phyloP scores from a whole-genome alignment of 176 grass and related monocot species.

The Aegilops sharonensis region DNA sequence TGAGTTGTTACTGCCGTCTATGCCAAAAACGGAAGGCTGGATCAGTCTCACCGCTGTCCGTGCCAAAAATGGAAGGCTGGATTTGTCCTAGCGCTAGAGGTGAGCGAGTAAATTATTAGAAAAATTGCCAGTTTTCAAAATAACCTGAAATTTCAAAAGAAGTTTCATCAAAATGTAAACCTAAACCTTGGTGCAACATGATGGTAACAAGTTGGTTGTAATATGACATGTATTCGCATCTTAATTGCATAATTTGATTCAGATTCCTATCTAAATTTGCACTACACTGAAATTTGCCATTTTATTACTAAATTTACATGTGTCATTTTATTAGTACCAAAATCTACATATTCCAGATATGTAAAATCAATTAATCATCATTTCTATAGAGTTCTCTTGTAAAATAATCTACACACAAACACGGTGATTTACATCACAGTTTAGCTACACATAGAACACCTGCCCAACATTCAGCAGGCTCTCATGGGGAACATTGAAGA shows the following conservation, averaged over 20 bases:
- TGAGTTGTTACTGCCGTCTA: too few relatives aligned
- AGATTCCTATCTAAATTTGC: not conserved
- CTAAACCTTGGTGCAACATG: too few relatives aligned
- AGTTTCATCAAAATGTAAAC: too few relatives aligned
- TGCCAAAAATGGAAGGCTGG: too few relatives aligned
- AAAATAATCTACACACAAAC: not conserved
- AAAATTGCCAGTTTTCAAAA: too few relatives aligned
- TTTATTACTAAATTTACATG: not conserved
- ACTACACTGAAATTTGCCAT: not conserved
- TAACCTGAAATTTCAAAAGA: too few relatives aligned
- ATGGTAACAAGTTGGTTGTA: too few relatives aligned
- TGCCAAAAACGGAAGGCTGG: too few relatives aligned
- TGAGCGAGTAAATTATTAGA: too few relatives aligned
- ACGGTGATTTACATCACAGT: not conserved
- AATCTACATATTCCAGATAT: not conserved
- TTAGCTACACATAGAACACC: constrained; percentile 65
- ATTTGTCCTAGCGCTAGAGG: too few relatives aligned
- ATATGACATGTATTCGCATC: too few relatives aligned
- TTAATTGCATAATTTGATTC: not conserved
- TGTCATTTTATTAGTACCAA: not conserved
- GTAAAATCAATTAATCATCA: not conserved
- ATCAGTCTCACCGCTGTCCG: too few relatives aligned
- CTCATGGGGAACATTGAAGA: constrained; percentile 82
- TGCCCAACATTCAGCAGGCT: constrained; percentile 84
- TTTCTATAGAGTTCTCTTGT: not conserved